Percentiles rank a stretch among this genome's conserved stretches.
Evolutionary conservation across 371 early-diverging fungal genomes (phyloP).

Genomic region (Conidiobolus coronatus): DNA sequence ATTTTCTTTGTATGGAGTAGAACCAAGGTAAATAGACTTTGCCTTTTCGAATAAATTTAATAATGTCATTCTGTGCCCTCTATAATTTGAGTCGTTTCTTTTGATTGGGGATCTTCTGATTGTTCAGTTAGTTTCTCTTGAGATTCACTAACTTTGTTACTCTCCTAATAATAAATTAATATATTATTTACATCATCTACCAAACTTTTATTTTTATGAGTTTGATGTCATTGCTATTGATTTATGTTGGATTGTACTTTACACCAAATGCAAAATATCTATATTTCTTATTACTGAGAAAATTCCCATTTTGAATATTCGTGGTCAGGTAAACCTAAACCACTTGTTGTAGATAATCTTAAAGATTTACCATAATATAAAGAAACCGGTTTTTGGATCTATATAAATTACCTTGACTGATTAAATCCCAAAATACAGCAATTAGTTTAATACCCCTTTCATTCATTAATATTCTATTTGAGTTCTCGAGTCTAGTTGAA

Average conservation of each 20-base stretch:
- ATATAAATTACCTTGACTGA: slow-evolving; percentile 25
- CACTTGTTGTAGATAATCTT: slow-evolving; percentile 21
- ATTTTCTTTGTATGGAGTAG: too few species aligned
- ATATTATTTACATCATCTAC: slow-evolving; percentile 17
- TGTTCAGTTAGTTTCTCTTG: slow-evolving; percentile 6
- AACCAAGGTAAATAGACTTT: too few species aligned
- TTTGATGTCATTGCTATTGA: slow-evolving; percentile 7
- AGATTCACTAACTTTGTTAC: not conserved
- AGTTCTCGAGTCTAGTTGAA: too few species aligned
- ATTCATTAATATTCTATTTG: slow-evolving; percentile 33
- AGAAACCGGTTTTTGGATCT: slow-evolving; percentile 33
- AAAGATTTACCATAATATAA: slow-evolving; percentile 10
- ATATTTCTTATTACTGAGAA: slow-evolving; percentile 25
- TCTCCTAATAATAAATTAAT: too few species aligned
- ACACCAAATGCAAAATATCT: slow-evolving; percentile 48
- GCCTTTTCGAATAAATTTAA: too few species aligned
- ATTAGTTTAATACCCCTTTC: slow-evolving; percentile 51
- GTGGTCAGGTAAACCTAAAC: slow-evolving; percentile 35
- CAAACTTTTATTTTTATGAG: slow-evolving; percentile 22
- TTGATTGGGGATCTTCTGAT: slow-evolving; percentile 27
- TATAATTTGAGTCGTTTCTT: slow-evolving; percentile 46
- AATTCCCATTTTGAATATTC: slow-evolving; percentile 71
- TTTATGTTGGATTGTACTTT: slow-evolving; percentile 19
- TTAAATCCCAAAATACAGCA: slow-evolving; percentile 32
- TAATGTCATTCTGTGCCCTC: slow-evolving; percentile 52